Evolutionary conservation across 805 yeast species (phyloP).

Genomic region (Wickerhamiella occidentalis): DNA sequence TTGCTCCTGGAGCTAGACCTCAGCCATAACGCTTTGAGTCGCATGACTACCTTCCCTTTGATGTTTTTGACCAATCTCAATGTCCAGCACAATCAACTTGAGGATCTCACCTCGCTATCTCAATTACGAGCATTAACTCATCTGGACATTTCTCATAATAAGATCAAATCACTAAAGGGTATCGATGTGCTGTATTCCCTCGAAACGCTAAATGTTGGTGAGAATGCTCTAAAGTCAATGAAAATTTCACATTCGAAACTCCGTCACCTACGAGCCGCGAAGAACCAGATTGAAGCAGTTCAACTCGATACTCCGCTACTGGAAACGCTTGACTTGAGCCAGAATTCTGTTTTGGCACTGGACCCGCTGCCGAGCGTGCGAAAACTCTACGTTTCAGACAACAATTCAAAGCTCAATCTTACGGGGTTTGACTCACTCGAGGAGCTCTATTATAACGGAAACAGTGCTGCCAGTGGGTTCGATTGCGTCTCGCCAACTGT

Average conservation of each 20-base stretch:
- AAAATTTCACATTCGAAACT: slow-evolving; percentile 16
- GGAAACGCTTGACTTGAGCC: slow-evolving; percentile 17
- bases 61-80: slow-evolving; percentile 18
- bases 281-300: slow-evolving; percentile 16
- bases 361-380: slow-evolving; percentile 17
- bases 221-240: slow-evolving; percentile 16
- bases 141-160: slow-evolving; percentile 19
- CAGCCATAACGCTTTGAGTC: slow-evolving; percentile 14
- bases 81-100: slow-evolving; percentile 17
- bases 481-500: slow-evolving; percentile 14
- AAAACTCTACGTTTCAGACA: slow-evolving; percentile 16
- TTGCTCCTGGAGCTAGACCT: slow-evolving; percentile 17
- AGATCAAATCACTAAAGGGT: slow-evolving; percentile 16
- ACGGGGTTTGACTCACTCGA: slow-evolving; percentile 17
- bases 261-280: slow-evolving; percentile 18
- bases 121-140: slow-evolving; percentile 19
- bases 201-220: slow-evolving; percentile 16
- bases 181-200: slow-evolving; percentile 17
- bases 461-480: slow-evolving; percentile 12
- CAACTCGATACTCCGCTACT: slow-evolving; percentile 17
- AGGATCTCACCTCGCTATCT: slow-evolving; percentile 16
- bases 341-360: slow-evolving; percentile 15
- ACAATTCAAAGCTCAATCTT: slow-evolving; percentile 18
- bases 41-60: slow-evolving; percentile 17
- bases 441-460: slow-evolving; percentile 20